Percentiles rank a stretch among this genome's conserved stretches.
Evolutionary conservation across 139 green algal genomes (phyloP).

Genomic region (Chlamydomonas schloesseri): DNA sequence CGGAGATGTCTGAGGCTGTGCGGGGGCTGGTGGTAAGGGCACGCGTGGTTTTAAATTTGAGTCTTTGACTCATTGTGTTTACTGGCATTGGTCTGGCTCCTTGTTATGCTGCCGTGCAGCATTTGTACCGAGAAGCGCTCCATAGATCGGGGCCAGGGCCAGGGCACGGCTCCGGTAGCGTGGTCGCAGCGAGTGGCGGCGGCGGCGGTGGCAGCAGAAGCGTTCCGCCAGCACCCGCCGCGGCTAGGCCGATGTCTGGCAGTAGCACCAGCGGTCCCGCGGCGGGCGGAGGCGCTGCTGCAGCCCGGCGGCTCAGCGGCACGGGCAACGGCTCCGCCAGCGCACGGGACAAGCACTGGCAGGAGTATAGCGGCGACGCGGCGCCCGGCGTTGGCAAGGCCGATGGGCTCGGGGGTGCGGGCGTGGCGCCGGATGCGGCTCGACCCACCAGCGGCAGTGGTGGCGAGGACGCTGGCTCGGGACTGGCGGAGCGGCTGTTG

Average conservation of each 20-base stretch:
- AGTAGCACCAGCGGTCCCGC: neutral
- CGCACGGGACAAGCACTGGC: neutral
- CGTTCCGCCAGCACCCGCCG: neutral
- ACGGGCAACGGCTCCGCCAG: neutral
- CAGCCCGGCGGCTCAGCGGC: neutral
- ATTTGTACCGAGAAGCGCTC: neutral
- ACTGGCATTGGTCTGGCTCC: too few species aligned
- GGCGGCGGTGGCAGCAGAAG: too few species aligned
- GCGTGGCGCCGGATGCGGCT: slow-evolving; percentile 51
- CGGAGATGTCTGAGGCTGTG: too few species aligned
- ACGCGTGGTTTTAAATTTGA: too few species aligned
- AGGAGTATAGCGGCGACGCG: neutral
- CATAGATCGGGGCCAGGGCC: neutral
- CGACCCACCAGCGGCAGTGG: slow-evolving; percentile 23
- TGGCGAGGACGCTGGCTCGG: neutral
- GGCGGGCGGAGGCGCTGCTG: neutral
- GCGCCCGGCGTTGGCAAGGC: neutral
- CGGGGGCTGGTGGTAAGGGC: too few species aligned
- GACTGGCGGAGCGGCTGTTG: slow-evolving; percentile 28
- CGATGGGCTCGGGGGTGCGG: slow-evolving; percentile 38
- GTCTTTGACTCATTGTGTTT: too few species aligned
- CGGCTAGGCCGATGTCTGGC: neutral
- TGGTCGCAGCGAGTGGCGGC: too few species aligned
- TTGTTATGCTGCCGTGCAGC: neutral
- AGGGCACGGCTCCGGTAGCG: neutral